Evolutionary conservation across 1,284 basidiomycete genomes (phyloP).

Genomic region (Leccinum colubrinum): DNA sequence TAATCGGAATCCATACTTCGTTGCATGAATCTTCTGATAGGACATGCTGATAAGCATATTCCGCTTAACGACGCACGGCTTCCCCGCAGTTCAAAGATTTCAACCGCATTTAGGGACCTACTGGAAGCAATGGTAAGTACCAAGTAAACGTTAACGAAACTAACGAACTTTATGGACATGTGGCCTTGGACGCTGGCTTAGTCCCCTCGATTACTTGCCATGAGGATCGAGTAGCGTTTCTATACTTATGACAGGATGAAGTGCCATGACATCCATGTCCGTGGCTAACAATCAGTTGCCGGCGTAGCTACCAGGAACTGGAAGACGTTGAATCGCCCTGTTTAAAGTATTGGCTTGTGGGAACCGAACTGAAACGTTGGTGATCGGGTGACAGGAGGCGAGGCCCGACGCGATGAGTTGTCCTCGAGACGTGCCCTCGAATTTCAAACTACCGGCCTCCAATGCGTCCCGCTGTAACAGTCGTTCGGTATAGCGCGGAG

Average conservation of each 20-base stretch:
- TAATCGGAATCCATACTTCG: background rate
- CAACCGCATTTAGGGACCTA: background rate
- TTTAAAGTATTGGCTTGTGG: background rate
- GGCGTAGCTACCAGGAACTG: background rate
- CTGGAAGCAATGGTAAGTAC: background rate
- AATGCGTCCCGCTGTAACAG: background rate
- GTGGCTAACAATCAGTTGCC: background rate
- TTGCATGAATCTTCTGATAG: background rate
- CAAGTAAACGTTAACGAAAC: background rate
- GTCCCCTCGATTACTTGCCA: background rate
- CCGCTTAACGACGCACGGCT: background rate
- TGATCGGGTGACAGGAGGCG: background rate
- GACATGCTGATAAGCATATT: background rate
- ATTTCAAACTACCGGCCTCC: background rate
- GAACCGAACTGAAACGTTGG: conserved; percentile 1
- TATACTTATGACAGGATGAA: background rate
- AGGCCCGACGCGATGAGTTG: background rate
- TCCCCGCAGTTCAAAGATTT: background rate
- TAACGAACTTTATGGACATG: background rate
- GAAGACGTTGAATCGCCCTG: background rate
- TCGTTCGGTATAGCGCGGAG: background rate
- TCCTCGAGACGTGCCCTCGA: background rate
- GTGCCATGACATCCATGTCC: background rate
- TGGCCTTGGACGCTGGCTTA: background rate
- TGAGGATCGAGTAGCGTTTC: background rate